These are phyloP conservation scores for Nicotiana tomentosiformis DNA, from an alignment of 257 asterid species.

Conservation along the genomic window DNA sequence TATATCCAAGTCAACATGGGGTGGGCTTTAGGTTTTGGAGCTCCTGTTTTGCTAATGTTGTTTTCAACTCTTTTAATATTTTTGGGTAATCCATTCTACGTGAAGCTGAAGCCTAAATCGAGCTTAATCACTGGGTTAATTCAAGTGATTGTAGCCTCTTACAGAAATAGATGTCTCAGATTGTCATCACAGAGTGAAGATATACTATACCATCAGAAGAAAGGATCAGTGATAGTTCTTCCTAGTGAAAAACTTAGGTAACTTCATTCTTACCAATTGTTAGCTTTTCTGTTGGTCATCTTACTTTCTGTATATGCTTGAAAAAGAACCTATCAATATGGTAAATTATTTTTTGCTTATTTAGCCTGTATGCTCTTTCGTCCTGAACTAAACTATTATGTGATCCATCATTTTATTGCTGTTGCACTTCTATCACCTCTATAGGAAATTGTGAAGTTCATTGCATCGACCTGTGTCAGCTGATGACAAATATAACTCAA, in stretches of 20 bases:
- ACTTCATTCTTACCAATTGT: not conserved
- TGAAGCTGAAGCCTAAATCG: constrained; percentile 34
- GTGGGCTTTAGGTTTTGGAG: constrained; percentile 69
- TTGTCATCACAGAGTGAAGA: constrained; percentile 9
- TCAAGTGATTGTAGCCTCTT: constrained; percentile 57
- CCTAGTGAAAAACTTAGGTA: constrained; percentile 62
- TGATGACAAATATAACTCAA: not conserved
- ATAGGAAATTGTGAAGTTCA: not conserved
- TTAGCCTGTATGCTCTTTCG: not conserved
- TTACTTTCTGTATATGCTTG: not conserved
- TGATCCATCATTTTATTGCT: not conserved
- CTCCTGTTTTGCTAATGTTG: constrained; percentile 42
- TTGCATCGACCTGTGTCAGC: not conserved
- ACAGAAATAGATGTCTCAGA: constrained; percentile 32
- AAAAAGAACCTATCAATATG: not conserved
- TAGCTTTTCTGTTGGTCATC: not conserved
- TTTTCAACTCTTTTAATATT: constrained; percentile 33
- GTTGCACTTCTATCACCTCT: not conserved
- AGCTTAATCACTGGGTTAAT: constrained; percentile 38
- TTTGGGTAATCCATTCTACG: constrained; percentile 47
- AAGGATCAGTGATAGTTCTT: constrained; percentile 24
- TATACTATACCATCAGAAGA: constrained; percentile 28
- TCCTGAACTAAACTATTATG: not conserved
- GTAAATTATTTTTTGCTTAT: not conserved
- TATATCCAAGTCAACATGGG: constrained; percentile 71